Conservation (phyloP, 805 yeast genomes). For the Cyberlindnera bimundalis region DNA sequence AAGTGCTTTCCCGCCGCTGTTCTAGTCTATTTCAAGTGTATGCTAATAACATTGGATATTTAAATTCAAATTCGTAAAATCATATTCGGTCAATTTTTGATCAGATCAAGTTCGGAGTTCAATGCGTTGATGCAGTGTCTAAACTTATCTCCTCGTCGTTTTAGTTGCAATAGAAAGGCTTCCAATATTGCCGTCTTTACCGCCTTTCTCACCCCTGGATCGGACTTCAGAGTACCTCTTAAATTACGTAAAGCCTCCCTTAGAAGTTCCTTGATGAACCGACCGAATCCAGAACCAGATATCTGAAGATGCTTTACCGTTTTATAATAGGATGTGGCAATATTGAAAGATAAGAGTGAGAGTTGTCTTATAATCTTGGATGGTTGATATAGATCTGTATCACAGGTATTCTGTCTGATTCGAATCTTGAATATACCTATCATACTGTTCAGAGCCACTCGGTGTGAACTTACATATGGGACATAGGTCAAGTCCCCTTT, state of each 20-base stretch:
- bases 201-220: background rate
- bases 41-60: background rate
- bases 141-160: background rate
- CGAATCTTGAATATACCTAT: slow-evolving; percentile 30
- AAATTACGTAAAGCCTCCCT: background rate
- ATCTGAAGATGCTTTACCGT: slow-evolving; percentile 6
- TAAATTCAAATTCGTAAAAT: background rate
- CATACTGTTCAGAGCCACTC: slow-evolving; percentile 10
- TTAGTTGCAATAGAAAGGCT: background rate
- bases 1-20: slow-evolving; percentile 37
- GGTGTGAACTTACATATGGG: slow-evolving; percentile 13
- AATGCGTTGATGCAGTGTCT: background rate
- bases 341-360: slow-evolving; percentile 11
- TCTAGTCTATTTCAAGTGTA: background rate
- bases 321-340: slow-evolving; percentile 21
- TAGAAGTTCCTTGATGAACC: slow-evolving; percentile 8
- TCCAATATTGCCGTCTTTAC: background rate
- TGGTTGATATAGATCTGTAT: slow-evolving; percentile 20
- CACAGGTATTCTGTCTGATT: slow-evolving; percentile 30
- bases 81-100: too few species aligned
- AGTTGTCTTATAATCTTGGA: slow-evolving; percentile 25
- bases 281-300: slow-evolving; percentile 3
- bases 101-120: background rate
- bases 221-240: background rate
- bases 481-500: slow-evolving; percentile 20